Evolutionary conservation across 495 filamentous ascomycete genomes (phyloP), one percentile per base, ranked within the genome.

Genomic region (Aspergillus egyptiacus): DNA sequence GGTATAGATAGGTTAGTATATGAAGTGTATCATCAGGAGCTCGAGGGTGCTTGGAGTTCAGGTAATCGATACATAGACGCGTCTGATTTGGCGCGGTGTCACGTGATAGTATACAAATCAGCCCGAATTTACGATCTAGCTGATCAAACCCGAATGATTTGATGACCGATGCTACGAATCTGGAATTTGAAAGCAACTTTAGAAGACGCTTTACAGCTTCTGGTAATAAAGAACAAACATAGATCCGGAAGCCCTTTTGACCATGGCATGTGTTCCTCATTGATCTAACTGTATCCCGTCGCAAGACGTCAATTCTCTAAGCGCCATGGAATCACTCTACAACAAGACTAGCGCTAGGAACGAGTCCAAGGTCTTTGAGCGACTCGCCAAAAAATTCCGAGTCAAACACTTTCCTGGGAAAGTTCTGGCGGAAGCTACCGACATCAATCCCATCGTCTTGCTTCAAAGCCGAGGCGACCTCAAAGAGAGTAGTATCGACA

Each of bases 401-500:
- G 31, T 86, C 78, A 52, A 84, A 99, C 0, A 83, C 75, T 71
- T 97, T 97, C 60, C 76, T 81, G 5, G 93, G 93, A 61, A 91
- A 97, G 20, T 80, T 96, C 62, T 83, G 85, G 5, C 82, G 79
- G 62, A 99, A 95, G 51, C 79, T 88, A 28, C 70, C 73, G 14
- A 93, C 84, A 18, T 82, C 69, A 11, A 80, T 53, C 3, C 76
- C 81, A 46, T 75, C 78, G 47, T 90, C 83, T 49, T 78, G 53
- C 58, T 78, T 74, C 27, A 97, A 61, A 50, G 81, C 74, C 43
- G 85, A 79, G 6, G 85, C 89, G 23, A 99, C 89, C 67, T 99
- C 94, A 58, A 96, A 95, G 13, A 99, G 73, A 0, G 94, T 99
- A 6, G 87, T 94, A 15, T 87, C 85, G 5, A 83, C 89, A 0